Base-by-base conservation (phyloP, 169 alveolate species). In the Cryptosporidium bovis region DNA sequence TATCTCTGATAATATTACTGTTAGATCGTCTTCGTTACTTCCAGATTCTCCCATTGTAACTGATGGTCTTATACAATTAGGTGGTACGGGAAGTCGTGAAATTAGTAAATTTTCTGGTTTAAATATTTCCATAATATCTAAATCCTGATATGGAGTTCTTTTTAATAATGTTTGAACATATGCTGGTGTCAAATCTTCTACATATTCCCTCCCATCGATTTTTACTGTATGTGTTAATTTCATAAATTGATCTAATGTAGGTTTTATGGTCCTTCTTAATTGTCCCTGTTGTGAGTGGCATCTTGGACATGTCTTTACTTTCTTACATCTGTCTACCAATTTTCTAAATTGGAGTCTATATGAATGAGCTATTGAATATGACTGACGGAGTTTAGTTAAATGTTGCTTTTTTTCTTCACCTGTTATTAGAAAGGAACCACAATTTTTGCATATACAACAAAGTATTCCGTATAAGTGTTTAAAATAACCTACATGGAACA, bases 401-500 rank as follows among this genome's bases (percentile, higher is more conserved):
- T 83, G 55, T 56, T 68, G 66, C 64, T 68, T 40, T 91, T 62
- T 92, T 83, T 94, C 94, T 29, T 95, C 96, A 13, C 91, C 92
- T 15, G 94, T 65, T 65, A 96, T 90, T 66, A 98, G 83, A 34
- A 96, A 82, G 24, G 95, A 83, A 34, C 97, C 95, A 82, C 99
- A 97, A 51, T 85, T 91, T 93, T 98, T 96, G 92, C 99, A 98
- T 34, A 97, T 95, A 48, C 96, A 93, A 83, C 95, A 91, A 44
- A 97, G 89, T 24, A 97, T 94, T 66, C 94, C 96, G 16, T 96
- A 92, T 12, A 93, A 90, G 91, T 97, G 98, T 92, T 96, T 97
- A 90, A 97, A 96, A 92, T 95, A 98, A 0, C 99, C 99, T 3
- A 97, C 93, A 91, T 98, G 99, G 91, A 96, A 98, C 18, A 98